Conservation (phyloP, 2,329 filamentous ascomycete species). For the Aspergillus arachidicola region DNA sequence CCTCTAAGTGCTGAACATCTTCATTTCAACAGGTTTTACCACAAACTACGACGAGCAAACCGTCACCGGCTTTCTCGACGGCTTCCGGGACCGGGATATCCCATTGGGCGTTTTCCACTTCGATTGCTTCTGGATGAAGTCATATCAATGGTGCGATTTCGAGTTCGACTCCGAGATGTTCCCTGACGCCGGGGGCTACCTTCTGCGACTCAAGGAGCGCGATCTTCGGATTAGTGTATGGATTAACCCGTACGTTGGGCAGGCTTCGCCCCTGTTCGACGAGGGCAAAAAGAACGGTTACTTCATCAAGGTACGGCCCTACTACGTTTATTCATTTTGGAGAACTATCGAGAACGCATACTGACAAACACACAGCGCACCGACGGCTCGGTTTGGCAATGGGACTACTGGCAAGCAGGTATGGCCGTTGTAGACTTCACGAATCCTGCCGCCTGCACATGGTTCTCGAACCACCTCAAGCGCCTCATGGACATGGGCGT, state of each 20-base stretch:
- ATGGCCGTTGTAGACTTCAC: conserved; percentile 77
- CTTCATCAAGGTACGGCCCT: conserved; percentile 56
- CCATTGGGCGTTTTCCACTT: conserved; percentile 75
- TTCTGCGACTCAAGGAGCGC: conserved; percentile 64
- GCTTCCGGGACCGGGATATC: conserved; percentile 66
- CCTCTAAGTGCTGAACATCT: background rate
- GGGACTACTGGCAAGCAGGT: conserved; percentile 76
- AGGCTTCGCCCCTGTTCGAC: conserved; percentile 67
- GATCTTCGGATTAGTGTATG: conserved; percentile 72
- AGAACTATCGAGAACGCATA: background rate
- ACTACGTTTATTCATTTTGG: background rate
- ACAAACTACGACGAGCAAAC: conserved; percentile 72
- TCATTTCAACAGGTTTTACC: conserved; percentile 58
- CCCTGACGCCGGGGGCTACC: conserved; percentile 67
- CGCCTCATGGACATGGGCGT: conserved; percentile 69
- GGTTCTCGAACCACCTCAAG: conserved; percentile 66
- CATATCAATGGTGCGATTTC: conserved; percentile 76
- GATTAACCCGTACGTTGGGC: conserved; percentile 75
- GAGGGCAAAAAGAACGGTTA: conserved; percentile 66
- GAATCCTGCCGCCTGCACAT: conserved; percentile 67
- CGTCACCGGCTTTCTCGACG: conserved; percentile 67
- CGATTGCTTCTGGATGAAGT: conserved; percentile 77
- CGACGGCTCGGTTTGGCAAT: conserved; percentile 73
- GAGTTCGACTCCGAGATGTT: conserved; percentile 70
- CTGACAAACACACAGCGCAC: conserved; percentile 46